phyloP scores from a whole-genome alignment of 768 basidiomycete genomes.

The Leccinum disarticulatum region DNA sequence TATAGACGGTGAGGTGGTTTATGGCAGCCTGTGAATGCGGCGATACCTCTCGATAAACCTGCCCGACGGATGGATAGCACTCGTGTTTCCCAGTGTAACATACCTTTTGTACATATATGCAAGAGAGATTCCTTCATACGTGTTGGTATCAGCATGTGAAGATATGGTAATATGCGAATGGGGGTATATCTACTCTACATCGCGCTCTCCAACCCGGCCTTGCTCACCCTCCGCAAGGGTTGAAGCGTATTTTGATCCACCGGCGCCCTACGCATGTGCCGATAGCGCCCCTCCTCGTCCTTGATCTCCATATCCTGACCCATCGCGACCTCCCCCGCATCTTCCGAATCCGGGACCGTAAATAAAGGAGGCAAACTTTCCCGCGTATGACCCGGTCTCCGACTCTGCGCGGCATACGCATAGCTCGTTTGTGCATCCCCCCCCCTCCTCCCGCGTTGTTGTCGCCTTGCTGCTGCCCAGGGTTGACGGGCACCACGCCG shows the following conservation, averaged over 20 bases:
- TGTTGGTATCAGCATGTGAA: conserved; percentile 2
- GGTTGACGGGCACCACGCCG: conserved; percentile 19
- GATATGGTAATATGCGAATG: conserved; percentile 8
- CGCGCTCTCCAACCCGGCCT: conserved; percentile 86
- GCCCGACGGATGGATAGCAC: no score
- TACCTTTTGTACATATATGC: neutral
- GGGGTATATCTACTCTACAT: conserved; percentile 20
- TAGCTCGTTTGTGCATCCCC: conserved; percentile 38
- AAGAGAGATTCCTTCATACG: neutral
- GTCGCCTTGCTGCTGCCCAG: conserved; percentile 14
- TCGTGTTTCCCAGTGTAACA: neutral
- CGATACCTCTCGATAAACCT: neutral
- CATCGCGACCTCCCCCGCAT: conserved; percentile 37
- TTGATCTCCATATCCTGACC: conserved; percentile 90
- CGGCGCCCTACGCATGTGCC: conserved; percentile 84
- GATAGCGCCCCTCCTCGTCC: conserved; percentile 80
- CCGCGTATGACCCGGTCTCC: conserved; percentile 63
- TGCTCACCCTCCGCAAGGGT: conserved; percentile 86
- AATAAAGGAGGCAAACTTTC: conserved; percentile 57
- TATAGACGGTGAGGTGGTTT: conserved; percentile 69
- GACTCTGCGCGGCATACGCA: conserved; percentile 44
- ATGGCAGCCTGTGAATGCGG: conserved; percentile 41
- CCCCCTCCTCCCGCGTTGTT: conserved; percentile 7
- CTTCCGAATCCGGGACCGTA: conserved; percentile 29
- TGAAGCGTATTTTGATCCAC: conserved; percentile 88